Evolutionary conservation across 345 rosid genomes (phyloP), one percentile per base, ranked within the genome.

Genomic region (Hirschfeldia incana): DNA sequence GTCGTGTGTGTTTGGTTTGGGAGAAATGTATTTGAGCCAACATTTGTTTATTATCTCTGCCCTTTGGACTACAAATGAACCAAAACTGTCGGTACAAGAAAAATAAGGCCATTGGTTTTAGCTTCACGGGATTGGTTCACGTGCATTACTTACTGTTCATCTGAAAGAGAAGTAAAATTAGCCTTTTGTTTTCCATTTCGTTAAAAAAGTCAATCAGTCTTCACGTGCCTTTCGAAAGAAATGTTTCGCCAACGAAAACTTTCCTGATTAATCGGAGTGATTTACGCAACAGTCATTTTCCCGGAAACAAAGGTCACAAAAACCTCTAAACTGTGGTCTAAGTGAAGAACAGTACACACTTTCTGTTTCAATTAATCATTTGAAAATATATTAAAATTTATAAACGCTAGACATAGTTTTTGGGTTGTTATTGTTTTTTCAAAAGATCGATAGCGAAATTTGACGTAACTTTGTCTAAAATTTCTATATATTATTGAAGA

Each of bases 211-310:
- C 79, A 69, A 75, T 29, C 26, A 59, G 30, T 32, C 10, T 49
- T 79, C 78, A 79, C 64, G 49, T 79, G 73, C 49, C 66, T 79
- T 27, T 27, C 44, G 6, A 34, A 44, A 72, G 4, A 78, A 17
- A 72, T 15, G 63, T n/a, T 46, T 72, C 26, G 39, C 15, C 44
- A 9, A 79, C 57, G 61, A 39, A 39, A 30, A 0, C n/a, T 55
- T 64, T 34, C 44, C 82, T 65, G 34, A 70, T 75, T 70, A 36
- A 64, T 4, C 73, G 80, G 83, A 75, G 83, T 70, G 73, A 80
- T 80, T 80, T 64, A 75, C 83, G 79, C 33, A 80, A 62, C 13
- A 29, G 76, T 75, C 76, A 42, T 80, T 80, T 80, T 80, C 83
- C 66, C 6, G 15, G 58, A 57, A 80, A 75, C 82, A 79, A 39